phyloP scores from a whole-genome alignment of 805 yeast genomes.

The fission yeast (Schizosaccharomyces pombe) region ASM294v3 CU329670.1:1990001-1990500 shows the following conservation, averaged over 20 bases:
- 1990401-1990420: no score
- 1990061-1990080: not conserved
- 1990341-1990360: not conserved
- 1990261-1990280: no score
- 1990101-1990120: not conserved
- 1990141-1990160: not conserved
- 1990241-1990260: not conserved
- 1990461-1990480: no score
- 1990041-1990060: not conserved
- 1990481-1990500: not conserved
- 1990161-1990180: not conserved
- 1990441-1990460: no score
- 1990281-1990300: no score
- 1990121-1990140: not conserved
- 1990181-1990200: no score
- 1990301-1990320: not conserved
- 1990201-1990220: not conserved
- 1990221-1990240: not conserved
- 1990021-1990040: not conserved
- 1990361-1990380: not conserved
- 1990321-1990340: not conserved
- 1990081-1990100: not conserved
- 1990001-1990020: not conserved
- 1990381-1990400: no score
- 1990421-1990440: not conserved